Evolutionary conservation across 1,284 basidiomycete genomes (phyloP), one percentile per base, ranked within the genome.

Genomic region (Fomitopsis palustris): DNA sequence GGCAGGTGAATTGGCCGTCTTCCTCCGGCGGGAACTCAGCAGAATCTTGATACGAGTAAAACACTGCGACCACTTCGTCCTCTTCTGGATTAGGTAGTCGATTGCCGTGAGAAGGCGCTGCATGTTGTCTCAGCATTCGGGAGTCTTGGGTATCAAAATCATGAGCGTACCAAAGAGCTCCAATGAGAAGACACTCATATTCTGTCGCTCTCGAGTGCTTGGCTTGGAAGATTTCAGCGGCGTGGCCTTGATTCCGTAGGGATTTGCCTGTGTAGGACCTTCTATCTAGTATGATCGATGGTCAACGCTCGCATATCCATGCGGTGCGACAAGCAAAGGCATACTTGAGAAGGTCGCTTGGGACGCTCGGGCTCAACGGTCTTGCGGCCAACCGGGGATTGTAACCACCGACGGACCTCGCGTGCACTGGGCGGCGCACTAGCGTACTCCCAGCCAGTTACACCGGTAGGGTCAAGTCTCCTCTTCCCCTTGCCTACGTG

Each of bases 111-210:
- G 89, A 88, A 37, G 82, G 84, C 16, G 83, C 91, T 92, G 21
- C 53, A 14, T 16, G n/a, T 5, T 31, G 38, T 27, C 16, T 52
- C 31, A 39, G 31, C 33, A 19, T 25, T 14, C 10, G 23, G 31
- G 43, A 23, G 23, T 33, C 7, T 29, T 12, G 23, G 16, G 19
- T 7, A 29, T 38, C 23, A n/a, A n/a, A n/a, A n/a, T 23, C n/a
- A 8, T 29, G 39, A 8, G 64, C 82, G 64, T 61, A 91, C 94
- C 90, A 69, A 95, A 92, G 1, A 95, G 75, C 72, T 98, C 96
- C 51, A 98, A 70, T 2, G 90, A 86, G 47, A 98, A 74, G 9
- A 93, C 77, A 0, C 89, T 86, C 90, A 98, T 94, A 68, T 83
- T 82, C 64, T 90, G 87, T 59, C 81, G 84, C 69, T 86, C 87